Base-by-base conservation (phyloP, 108 stramenopile genomes). In the Conticribra weissflogii region DNA sequence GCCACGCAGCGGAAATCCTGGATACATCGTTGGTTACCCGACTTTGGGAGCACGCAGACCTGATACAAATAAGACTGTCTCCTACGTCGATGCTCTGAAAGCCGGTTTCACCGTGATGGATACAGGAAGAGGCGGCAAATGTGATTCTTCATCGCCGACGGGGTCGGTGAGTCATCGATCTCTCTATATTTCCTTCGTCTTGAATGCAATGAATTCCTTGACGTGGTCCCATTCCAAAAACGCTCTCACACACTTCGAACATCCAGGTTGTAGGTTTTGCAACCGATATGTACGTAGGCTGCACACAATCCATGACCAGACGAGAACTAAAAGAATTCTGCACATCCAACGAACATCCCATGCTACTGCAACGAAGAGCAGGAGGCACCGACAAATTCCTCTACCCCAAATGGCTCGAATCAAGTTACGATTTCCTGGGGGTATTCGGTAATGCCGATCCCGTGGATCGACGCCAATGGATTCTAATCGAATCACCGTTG, bases 401-500 rank as follows among this genome's bases (percentile, higher is more conserved):
- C 3, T 76, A 31, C 31, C 74, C 74, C 14, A 69, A 61, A 54
- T 76, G 74, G 74, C 68, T 76, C 1, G 36, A 76, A 28, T 44
- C 60, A 31, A 59, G 36, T 12, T 67, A 75, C 63, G 62, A 70
- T 28, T 33, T 61, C 15, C 51, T 89, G 9, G 88, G 88, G 2
- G 63, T 57, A 14, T 89, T 83, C 59, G 88, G 88, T 9, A 85
- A 85, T 68, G 79, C 86, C 0, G 88, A 89, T 56, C 86, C 86
- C 5, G 52, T 88, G 32, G 86, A 89, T 32, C 36, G 31, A 36
- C 50, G 66, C 3, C 86, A 87, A 41, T 89, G 88, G 88, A 47
- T 86, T 8, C 54, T 65, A 29, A 55, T 79, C 9, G 72, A 76
- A 36, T 59, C 65, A 28, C 25, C 59, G 24, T 1, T 54, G 32